Evolutionary conservation across 2,329 filamentous ascomycete species (phyloP), one percentile per base, ranked within the genome.

Genomic region (Meredithiella fracta): DNA sequence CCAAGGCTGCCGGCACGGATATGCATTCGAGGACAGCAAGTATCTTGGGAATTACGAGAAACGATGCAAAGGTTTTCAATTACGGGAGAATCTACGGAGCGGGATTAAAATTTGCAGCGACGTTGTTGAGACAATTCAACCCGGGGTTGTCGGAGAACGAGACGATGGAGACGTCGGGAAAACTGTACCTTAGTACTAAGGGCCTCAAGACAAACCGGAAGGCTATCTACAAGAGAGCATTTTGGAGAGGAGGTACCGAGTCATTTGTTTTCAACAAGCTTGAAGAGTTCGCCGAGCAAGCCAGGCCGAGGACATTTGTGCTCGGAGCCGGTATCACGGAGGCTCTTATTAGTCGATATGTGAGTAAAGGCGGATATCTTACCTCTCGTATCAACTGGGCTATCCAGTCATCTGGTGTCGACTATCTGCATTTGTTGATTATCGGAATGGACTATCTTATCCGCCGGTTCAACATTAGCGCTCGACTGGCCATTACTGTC

Each of bases 51-150:
- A 98, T 98, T 59, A 94, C 88, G 1, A 79, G 92, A 59, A 96
- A 96, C 64, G 82, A 96, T 64, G 92, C 92, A 58, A 98, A 98
- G 66, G 81, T 98, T 0, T 98, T 98, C 74, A 98, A 98, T 67
- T 98, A 98, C 63, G 94, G 94, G 6, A 86, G 94, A 42, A 98
- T 98, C 51, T 98, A 98, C 64, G 94, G 92, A n/a, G 94, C 92
- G 3, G 94, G 92, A 0, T 72, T 97, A 53, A 94, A 89, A 62
- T 98, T 98, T 65, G 92, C 92, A 0, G 82, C 85, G 1, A 94
- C 87, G 8, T 73, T 98, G 1, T 77, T 98, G 1, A 80, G 90
- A 6, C 92, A 97, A 65, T 98, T 98, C 72, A 96, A 97, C 63
- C 89, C 91, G 1, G 75, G 71, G 20, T 72, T 98, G 34, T 84